Conservation (phyloP, 306 rosid genomes). For the Quercus dentata region DNA sequence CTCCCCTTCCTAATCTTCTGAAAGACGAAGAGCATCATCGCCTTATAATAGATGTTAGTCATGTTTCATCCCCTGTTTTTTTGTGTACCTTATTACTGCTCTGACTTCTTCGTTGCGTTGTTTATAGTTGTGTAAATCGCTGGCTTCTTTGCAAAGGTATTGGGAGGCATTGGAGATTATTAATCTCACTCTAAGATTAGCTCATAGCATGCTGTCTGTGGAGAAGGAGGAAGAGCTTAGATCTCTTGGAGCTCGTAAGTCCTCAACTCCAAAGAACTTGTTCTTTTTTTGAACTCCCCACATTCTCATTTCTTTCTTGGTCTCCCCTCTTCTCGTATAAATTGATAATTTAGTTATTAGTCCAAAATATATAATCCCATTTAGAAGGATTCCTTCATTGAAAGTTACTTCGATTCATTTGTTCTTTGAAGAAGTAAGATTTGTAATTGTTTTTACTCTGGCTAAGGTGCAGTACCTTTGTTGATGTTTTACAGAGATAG, state of each 20-base stretch:
- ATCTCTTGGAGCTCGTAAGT: slow-evolving; percentile 86
- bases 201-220: slow-evolving; percentile 43
- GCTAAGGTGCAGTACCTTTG: slow-evolving; percentile 17
- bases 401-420: neutral
- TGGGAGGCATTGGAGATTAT: slow-evolving; percentile 81
- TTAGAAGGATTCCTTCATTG: neutral
- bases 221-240: slow-evolving; percentile 75
- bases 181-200: slow-evolving; percentile 61
- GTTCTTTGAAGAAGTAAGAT: neutral
- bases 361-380: neutral
- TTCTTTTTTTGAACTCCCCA: neutral
- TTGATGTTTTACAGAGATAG: slow-evolving; percentile 54
- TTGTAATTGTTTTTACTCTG: neutral
- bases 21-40: slow-evolving; percentile 64
- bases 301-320: neutral
- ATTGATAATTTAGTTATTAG: slow-evolving; percentile 4
- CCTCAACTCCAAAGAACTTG: slow-evolving; percentile 13
- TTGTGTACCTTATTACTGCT: neutral
- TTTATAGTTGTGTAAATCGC: slow-evolving; percentile 76
- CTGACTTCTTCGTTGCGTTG: slow-evolving; percentile 21
- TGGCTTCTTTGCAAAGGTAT: slow-evolving; percentile 69
- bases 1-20: slow-evolving; percentile 64
- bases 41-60: slow-evolving; percentile 71
- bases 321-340: slow-evolving; percentile 15
- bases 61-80: slow-evolving; percentile 17